Evolutionary conservation across 768 basidiomycete genomes (phyloP).

Genomic region (Brasilioporus rufonigricans): DNA sequence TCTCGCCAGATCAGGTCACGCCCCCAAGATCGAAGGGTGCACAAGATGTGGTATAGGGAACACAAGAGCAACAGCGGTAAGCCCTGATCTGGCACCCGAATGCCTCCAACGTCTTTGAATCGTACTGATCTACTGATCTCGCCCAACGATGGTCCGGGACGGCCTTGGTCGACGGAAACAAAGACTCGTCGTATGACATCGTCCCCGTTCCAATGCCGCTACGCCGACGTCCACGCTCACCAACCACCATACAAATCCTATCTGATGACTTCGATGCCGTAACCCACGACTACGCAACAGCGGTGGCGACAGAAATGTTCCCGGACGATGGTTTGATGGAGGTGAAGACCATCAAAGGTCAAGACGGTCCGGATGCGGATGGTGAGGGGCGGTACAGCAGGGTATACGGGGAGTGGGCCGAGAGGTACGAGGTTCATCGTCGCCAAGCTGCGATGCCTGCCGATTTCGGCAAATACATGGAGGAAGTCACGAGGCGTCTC

Average conservation of each 20-base stretch:
- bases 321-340: conserved; percentile 26
- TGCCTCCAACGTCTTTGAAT: neutral
- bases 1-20: conserved; percentile 1
- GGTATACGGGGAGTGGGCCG: conserved; percentile 34
- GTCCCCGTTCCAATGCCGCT: conserved; percentile 18
- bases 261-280: conserved; percentile 31
- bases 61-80: conserved; percentile 31
- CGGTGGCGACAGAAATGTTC: conserved; percentile 23
- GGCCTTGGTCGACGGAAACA: neutral
- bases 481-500: conserved; percentile 36
- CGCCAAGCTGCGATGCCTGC: conserved; percentile 21
- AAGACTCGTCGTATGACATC: conserved; percentile 35
- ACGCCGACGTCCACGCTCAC: conserved; percentile 28
- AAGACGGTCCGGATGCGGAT: conserved; percentile 2
- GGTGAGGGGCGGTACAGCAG: conserved; percentile 23
- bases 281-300: conserved; percentile 29
- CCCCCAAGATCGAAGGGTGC: neutral
- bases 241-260: conserved; percentile 32
- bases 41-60: conserved; percentile 24
- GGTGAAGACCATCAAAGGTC: conserved; percentile 13
- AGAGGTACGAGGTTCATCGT: conserved; percentile 26
- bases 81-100: conserved; percentile 1
- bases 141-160: conserved; percentile 9
- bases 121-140: conserved; percentile 14
- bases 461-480: conserved; percentile 29